These are phyloP conservation scores for Phytophthora citricola DNA, from an alignment of 352 stramenopile species.

Conservation along the genomic window DNA sequence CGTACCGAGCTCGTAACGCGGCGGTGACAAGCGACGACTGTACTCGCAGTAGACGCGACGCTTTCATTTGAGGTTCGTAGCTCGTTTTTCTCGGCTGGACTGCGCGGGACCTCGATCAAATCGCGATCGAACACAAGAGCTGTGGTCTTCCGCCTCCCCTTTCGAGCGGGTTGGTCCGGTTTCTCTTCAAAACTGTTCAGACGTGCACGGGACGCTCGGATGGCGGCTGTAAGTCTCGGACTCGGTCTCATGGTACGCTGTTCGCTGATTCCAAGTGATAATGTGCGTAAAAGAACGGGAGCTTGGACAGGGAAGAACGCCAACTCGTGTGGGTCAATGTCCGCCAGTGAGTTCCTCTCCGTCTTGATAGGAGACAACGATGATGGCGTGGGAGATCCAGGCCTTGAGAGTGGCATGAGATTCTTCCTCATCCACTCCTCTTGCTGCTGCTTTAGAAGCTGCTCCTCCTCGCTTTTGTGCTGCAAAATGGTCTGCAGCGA, in stretches of 20 bases:
- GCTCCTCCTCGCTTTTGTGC: slow-evolving; percentile 66
- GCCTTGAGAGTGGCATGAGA: slow-evolving; percentile 25
- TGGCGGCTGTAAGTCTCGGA: slow-evolving; percentile 50
- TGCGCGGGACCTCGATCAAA: background rate
- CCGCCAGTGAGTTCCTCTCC: slow-evolving; percentile 14
- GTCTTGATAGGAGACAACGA: slow-evolving; percentile 22
- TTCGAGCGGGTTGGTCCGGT: slow-evolving; percentile 5
- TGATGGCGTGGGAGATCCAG: slow-evolving; percentile 41
- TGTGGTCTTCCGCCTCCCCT: slow-evolving; percentile 19
- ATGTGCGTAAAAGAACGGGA: slow-evolving; percentile 50
- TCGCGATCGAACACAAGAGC: slow-evolving; percentile 14
- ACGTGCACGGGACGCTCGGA: slow-evolving; percentile 51
- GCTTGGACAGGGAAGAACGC: slow-evolving; percentile 32
- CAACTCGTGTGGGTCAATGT: slow-evolving; percentile 29
- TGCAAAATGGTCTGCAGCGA: slow-evolving; percentile 71
- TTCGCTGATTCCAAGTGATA: slow-evolving; percentile 48
- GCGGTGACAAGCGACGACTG: slow-evolving; percentile 57
- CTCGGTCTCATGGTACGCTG: slow-evolving; percentile 40
- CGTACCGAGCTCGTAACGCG: slow-evolving; percentile 67
- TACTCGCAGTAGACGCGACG: slow-evolving; percentile 69
- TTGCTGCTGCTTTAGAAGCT: slow-evolving; percentile 75
- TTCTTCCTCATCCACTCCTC: slow-evolving; percentile 74
- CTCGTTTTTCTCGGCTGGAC: slow-evolving; percentile 34
- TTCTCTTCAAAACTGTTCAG: slow-evolving; percentile 42
- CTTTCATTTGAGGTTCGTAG: slow-evolving; percentile 53